Evolutionary conservation across 2,329 filamentous ascomycete genomes (phyloP), one percentile per base, ranked within the genome.

Genomic region (Podosphaera fusca): DNA sequence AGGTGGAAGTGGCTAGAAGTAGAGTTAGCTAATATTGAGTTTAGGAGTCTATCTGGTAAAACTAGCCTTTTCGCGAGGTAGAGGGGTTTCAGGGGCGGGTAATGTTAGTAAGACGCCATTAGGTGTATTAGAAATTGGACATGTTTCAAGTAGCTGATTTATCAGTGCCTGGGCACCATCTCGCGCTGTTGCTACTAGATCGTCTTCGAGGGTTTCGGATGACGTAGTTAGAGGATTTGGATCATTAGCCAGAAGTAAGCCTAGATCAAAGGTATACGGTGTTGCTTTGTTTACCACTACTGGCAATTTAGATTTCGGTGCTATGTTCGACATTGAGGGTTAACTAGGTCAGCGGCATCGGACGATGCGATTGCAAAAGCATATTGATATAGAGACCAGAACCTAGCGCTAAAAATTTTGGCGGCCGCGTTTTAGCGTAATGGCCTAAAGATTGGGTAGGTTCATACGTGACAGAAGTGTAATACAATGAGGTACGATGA

Each of bases 61-160:
- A 55, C 56, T 34, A 58, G 67, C 66, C 71, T 98, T 96, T 73
- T 95, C 89, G 64, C 92, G 84, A 31, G 92, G 92, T 3, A 96
- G 75, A 0, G 75, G 70, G 1, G 84, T 94, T 29, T 77, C 73
- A 0, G 80, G 74, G 0, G 77, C 69, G 0, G 92, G 92, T 0
- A 98, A 82, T 14, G 78, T 75, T 56, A 96, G 80, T 55, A 90
- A 79, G 1, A 96, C 86, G 63, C 88, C 79, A 57, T 77, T 73
- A 35, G 70, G 69, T 51, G 80, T 82, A 51, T 84, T 83, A 59
- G 75, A 78, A 64, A 95, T 82, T 33, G 86, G 78, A 72, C 88
- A 92, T 51, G 87, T 90, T 14, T 83, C 87, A 45, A 98, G 81
- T 59, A 98, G 82, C 71, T 96, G 89, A 76, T 95, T 95, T 70